These are phyloP conservation scores for Aspergillus cavernicola DNA, from an alignment of 495 filamentous ascomycete genomes.

Conservation along the genomic window DNA sequence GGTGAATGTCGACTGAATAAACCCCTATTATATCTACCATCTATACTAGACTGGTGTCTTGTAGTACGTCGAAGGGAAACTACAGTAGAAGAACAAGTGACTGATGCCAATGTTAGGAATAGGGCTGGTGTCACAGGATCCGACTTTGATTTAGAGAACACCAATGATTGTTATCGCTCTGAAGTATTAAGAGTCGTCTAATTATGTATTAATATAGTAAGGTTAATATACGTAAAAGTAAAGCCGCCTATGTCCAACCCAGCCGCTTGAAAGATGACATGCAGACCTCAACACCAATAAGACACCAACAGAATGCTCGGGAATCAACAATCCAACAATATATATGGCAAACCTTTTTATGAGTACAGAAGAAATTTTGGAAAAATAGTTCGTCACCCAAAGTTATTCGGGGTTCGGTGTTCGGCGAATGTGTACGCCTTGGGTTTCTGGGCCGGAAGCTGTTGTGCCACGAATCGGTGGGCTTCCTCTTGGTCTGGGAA, in stretches of 20 bases:
- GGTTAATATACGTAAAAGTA: slow-evolving; percentile 20
- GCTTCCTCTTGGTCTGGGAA: slow-evolving; percentile 43
- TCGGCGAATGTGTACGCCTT: slow-evolving; percentile 45
- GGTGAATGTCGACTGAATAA: no score
- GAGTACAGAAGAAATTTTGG: slow-evolving; percentile 13
- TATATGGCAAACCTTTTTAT: slow-evolving; percentile 7
- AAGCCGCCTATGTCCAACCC: slow-evolving; percentile 19
- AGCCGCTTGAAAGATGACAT: slow-evolving; percentile 20
- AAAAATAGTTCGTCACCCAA: slow-evolving; percentile 13
- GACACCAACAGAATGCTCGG: slow-evolving; percentile 16
- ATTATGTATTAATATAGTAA: slow-evolving; percentile 20
- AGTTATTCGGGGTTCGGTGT: slow-evolving; percentile 40
- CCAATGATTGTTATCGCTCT: slow-evolving; percentile 1
- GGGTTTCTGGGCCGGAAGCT: slow-evolving; percentile 37
- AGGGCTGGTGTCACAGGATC: no score
- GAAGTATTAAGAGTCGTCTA: slow-evolving; percentile 7
- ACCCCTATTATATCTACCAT: no score
- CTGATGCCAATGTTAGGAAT: no score
- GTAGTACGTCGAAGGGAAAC: no score
- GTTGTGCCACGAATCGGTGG: slow-evolving; percentile 35
- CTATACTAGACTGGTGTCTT: no score
- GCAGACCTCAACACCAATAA: slow-evolving; percentile 10
- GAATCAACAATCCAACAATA: slow-evolving; percentile 12
- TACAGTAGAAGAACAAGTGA: no score
- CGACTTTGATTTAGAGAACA: no score